Evolutionary conservation across 345 rosid species (phyloP).

Genomic region (Ceriops decandra): DNA sequence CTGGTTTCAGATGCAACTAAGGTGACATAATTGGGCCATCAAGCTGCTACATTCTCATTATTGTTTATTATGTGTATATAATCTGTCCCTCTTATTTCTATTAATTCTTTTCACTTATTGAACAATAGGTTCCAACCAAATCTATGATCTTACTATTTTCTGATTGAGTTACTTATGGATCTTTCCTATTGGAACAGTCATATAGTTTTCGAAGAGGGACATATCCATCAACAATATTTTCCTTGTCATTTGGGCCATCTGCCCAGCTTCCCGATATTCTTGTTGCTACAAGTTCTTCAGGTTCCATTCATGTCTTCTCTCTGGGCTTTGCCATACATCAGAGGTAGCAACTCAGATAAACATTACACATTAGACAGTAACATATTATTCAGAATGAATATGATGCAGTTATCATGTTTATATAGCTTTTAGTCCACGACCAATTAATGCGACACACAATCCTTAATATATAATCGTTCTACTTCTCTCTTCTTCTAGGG

Average conservation of each 20-base stretch:
- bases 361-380: not conserved
- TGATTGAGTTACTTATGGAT: not conserved
- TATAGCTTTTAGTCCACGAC: too few relatives aligned
- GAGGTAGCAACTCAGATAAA: constrained; percentile 43
- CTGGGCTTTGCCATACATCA: constrained; percentile 55
- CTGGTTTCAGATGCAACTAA: constrained; percentile 77
- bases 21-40: constrained; percentile 37
- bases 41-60: too few relatives aligned
- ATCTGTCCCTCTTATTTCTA: not conserved
- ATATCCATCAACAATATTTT: constrained; percentile 76
- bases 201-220: constrained; percentile 89
- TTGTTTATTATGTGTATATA: too few relatives aligned
- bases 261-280: constrained; percentile 67
- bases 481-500: too few relatives aligned
- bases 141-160: not conserved
- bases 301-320: constrained; percentile 76
- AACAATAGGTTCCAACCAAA: not conserved
- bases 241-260: constrained; percentile 86
- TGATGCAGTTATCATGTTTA: too few relatives aligned
- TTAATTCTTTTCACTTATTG: not conserved
- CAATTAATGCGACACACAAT: too few relatives aligned
- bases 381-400: not conserved
- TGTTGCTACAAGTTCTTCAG: constrained; percentile 79
- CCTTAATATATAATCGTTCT: too few relatives aligned
- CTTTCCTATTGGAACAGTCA: constrained; percentile 41